Evolutionary conservation across 192 early-diverging fungal genomes (phyloP), one percentile per base, ranked within the genome.

Genomic region (Entomortierella parvispora): DNA sequence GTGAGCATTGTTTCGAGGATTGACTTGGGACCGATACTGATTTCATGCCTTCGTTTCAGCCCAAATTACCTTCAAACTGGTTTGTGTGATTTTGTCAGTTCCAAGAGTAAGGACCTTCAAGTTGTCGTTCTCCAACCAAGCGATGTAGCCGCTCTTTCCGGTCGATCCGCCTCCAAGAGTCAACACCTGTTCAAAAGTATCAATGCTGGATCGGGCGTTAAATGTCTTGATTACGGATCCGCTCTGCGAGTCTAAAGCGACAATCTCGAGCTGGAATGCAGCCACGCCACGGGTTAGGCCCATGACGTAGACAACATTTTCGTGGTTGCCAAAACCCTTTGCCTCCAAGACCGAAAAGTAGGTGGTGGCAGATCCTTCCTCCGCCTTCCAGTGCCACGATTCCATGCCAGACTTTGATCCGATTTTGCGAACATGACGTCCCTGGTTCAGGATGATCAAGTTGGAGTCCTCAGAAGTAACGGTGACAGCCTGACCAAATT

Each of bases 51-150:
- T 26, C 32, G 4, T 28, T 28, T 42, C 26, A n/a, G 18, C 11
- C 25, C 0, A 20, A 10, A 43, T 20, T 44, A 71, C 65, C 58
- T 66, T 52, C 60, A 74, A 51, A 18, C 43, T 50, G 37, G 61
- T 18, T 40, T 74, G 54, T 9, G 72, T 58, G 31, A 61, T 49
- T 37, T 26, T 57, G 26, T 67, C 54, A 1, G 67, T 69, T 52
- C 81, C 81, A 42, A 82, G 69, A 8, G 53, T 65, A 58, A 75
- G 58, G 25, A 71, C 68, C 37, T 79, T 78, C 34, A 82, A 43
- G 33, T 44, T n/a, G 23, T 68, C 62, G 25, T 58, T 45, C 58
- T 82, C 81, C 33, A 62, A 65, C 81, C 81, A 82, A 11, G 65
- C 63, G 25, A 79, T 33, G 59, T 70, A 82, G 50, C 76, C 81